Percentiles rank a stretch among this genome's conserved stretches.
These are phyloP conservation scores for Vavraia culicis DNA, from an alignment of 371 early-diverging fungal genomes.

Conservation along the genomic window DNA sequence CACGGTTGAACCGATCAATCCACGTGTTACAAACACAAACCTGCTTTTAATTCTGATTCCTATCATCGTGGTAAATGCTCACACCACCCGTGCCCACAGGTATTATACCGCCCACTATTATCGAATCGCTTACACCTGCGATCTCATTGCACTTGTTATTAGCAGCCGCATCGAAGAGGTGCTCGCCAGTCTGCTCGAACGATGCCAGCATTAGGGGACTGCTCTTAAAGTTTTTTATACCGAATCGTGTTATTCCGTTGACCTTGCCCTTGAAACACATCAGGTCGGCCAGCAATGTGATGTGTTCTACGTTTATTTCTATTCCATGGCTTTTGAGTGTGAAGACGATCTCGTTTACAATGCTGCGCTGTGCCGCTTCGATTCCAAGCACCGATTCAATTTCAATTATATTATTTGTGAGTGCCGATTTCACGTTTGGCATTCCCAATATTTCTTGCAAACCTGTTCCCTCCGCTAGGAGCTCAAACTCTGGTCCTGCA, in stretches of 20 bases:
- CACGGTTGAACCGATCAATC: too few relatives aligned
- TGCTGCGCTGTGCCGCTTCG: conserved; percentile 67
- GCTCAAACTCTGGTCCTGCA: conserved; percentile 43
- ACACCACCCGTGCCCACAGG: conserved; percentile 82
- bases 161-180: conserved; percentile 83
- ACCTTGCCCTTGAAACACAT: conserved; percentile 96
- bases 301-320: conserved; percentile 83
- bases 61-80: too few relatives aligned
- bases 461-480: conserved; percentile 79
- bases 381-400: conserved; percentile 72
- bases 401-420: conserved; percentile 81
- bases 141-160: conserved; percentile 68
- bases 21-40: too few relatives aligned
- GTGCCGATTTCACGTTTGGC: conserved; percentile 48
- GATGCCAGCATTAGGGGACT: conserved; percentile 88
- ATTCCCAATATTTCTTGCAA: conserved; percentile 62
- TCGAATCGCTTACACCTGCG: conserved; percentile 86
- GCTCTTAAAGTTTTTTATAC: conserved; percentile 91
- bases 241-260: conserved; percentile 89
- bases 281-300: conserved; percentile 84
- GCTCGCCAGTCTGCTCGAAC: conserved; percentile 97
- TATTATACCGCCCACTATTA: conserved; percentile 93
- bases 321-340: conserved; percentile 75
- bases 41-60: too few relatives aligned
- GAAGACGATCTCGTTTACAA: conserved; percentile 56